A percentile compares a stretch with the other conserved stretches of the same genome.
phyloP scores from a whole-genome alignment of 23 red algal genomes.

The Gracilariopsis chorda region DNA sequence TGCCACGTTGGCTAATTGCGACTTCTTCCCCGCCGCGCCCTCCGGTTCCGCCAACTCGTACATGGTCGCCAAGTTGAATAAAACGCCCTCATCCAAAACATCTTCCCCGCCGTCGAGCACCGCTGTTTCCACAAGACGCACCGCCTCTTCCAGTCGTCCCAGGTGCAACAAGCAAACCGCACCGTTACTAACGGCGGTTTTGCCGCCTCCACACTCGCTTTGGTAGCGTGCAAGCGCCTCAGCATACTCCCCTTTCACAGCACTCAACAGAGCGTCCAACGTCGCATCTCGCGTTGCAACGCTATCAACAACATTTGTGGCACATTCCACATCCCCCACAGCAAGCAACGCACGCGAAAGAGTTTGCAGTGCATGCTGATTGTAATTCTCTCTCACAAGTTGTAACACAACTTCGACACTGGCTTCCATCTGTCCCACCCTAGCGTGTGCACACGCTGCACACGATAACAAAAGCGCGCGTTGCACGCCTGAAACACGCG shows the following conservation, averaged over 20 bases:
- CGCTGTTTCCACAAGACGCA: conserved; percentile 25
- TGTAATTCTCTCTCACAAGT: background rate
- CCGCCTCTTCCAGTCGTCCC: conserved; percentile 40
- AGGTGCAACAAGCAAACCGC: conserved; percentile 58
- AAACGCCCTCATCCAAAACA: conserved; percentile 66
- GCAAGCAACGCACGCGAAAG: conserved; percentile 16
- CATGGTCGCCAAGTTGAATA: conserved; percentile 73
- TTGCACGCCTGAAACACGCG: background rate
- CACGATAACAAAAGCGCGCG: background rate
- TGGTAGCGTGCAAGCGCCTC: conserved; percentile 6
- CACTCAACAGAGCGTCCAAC: conserved; percentile 28
- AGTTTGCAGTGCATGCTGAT: background rate
- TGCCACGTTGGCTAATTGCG: background rate
- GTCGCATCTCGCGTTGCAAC: background rate
- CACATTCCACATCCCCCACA: conserved; percentile 29
- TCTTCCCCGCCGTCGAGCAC: background rate
- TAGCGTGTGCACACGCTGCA: background rate
- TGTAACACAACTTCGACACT: conserved; percentile 41
- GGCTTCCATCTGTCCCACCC: conserved; percentile 26
- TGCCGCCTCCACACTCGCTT: background rate
- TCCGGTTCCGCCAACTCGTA: conserved; percentile 59
- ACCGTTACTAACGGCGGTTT: conserved; percentile 41
- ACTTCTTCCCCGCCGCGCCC: conserved; percentile 23
- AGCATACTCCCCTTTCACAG: conserved; percentile 8
- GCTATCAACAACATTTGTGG: background rate